Conservation (phyloP, 306 rosid species). For the Vigna radiata region DNA sequence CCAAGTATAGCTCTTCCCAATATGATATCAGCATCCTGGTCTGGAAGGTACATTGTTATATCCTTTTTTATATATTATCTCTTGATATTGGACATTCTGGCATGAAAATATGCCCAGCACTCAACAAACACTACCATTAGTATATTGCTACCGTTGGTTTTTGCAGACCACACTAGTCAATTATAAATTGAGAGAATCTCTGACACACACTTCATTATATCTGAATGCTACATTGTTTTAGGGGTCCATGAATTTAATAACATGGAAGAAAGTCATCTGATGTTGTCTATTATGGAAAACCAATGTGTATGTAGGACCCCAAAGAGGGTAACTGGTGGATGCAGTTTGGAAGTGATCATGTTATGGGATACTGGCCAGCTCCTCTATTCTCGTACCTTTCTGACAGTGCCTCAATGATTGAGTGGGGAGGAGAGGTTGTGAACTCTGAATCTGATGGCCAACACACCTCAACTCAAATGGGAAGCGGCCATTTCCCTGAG, state of each 20-base stretch:
- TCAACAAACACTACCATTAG: slow-evolving; percentile 33
- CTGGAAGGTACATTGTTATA: slow-evolving; percentile 58
- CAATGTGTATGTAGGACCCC: slow-evolving; percentile 61
- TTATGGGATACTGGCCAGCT: slow-evolving; percentile 70
- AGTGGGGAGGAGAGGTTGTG: slow-evolving; percentile 74
- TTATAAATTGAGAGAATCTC: slow-evolving; percentile 49
- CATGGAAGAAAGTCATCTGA: slow-evolving; percentile 36
- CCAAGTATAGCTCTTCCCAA: slow-evolving; percentile 58
- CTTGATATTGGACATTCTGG: slow-evolving; percentile 46
- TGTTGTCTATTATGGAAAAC: slow-evolving; percentile 27
- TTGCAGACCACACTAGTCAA: slow-evolving; percentile 34
- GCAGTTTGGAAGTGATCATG: slow-evolving; percentile 61
- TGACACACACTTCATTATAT: slow-evolving; percentile 45
- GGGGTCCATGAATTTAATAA: slow-evolving; percentile 45
- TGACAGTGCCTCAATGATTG: slow-evolving; percentile 65
- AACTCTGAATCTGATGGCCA: slow-evolving; percentile 56
- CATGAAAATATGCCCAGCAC: slow-evolving; percentile 37
- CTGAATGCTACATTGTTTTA: not conserved
- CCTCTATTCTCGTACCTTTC: slow-evolving; percentile 58
- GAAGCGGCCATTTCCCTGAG: slow-evolving; percentile 67
- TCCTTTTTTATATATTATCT: slow-evolving; percentile 36
- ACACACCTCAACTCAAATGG: slow-evolving; percentile 72
- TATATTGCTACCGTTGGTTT: slow-evolving; percentile 16
- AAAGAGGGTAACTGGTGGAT: slow-evolving; percentile 74
- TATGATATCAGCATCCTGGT: slow-evolving; percentile 63